Base-by-base conservation (phyloP, 768 basidiomycete genomes). In the Cubamyces lactineus region DNA sequence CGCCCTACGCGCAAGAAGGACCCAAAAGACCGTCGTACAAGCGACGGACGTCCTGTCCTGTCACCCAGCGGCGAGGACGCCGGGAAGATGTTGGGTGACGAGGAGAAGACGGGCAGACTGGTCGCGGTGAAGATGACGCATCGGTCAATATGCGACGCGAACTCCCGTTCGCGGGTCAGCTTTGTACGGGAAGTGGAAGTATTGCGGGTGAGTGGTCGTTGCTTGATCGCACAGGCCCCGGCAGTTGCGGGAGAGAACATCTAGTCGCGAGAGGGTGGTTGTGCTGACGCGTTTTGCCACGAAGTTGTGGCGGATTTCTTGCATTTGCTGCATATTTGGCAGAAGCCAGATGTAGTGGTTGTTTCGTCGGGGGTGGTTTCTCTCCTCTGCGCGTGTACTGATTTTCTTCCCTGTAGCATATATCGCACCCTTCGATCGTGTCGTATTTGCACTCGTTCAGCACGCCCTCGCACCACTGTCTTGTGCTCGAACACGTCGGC, bases 121-220 rank as follows among this genome's bases (percentile, higher is more conserved):
- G 83, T 83, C n/a, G 84, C 84, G 13, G 74, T 85, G 69, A 86
- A 86, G 74, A 73, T 84, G 71, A 79, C 83, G 62, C 76, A 79
- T 45, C 69, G 79, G 28, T 71, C 73, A 47, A 56, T 77, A 40
- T 81, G 78, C 57, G 75, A 77, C 24, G 81, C 83, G 63, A 86
- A 87, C 68, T 87, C 91, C 61, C 76, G 91, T 59, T 92, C 90
- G 59, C 71, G 89, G 42, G 88, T 92, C 49, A 85, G 85, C 49
- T 93, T 94, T 66, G 83, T 91, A 28, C 78, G 92, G 26, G 92
- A 94, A 75, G 92, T 92, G 16, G 89, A 92, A 70, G 87, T 95
- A 3, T 76, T 94, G n/a, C 81, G 87, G 75, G 88, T 89, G 69
- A 73, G 85, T 78, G 38, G 24, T 61, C 23, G 30, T 53, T 43